Percentiles rank a stretch among this genome's conserved stretches.
Conservation (phyloP, 345 rosid genomes). For the Zanthoxylum bungeanum region DNA sequence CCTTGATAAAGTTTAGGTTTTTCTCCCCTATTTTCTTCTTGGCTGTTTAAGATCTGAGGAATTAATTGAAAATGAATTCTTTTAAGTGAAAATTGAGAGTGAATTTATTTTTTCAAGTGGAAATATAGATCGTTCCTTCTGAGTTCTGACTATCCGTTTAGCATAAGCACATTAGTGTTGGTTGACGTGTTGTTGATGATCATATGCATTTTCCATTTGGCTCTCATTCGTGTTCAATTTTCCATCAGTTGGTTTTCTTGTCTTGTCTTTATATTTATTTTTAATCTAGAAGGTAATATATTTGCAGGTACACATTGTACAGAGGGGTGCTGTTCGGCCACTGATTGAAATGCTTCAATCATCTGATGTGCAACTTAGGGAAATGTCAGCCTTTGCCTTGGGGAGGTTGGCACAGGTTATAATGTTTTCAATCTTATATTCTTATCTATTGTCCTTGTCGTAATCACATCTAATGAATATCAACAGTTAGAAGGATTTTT, state of each 20-base stretch:
- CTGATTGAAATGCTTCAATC: conserved; percentile 95
- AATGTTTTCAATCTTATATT: conserved; percentile 10
- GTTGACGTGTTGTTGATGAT: not conserved
- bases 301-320: conserved; percentile 96
- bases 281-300: conserved; percentile 9
- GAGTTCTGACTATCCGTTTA: not conserved
- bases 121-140: not conserved
- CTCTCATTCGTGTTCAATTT: conserved; percentile 1
- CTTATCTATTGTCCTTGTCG: not conserved
- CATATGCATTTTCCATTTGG: conserved; percentile 5
- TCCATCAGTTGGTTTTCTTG: not conserved
- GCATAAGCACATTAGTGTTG: not conserved
- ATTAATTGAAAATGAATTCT: not conserved
- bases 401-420: conserved; percentile 99
- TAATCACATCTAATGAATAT: not conserved
- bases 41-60: not conserved
- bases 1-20: not conserved
- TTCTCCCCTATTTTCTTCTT: not conserved
- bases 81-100: not conserved
- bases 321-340: conserved; percentile 96
- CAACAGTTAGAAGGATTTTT: not conserved
- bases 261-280: conserved; percentile 6
- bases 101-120: not conserved
- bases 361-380: conserved; percentile 81
- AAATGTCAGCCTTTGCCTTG: conserved; percentile 99